These are phyloP conservation scores for Geotrichum phurueaensis DNA, from an alignment of 1,139 yeast genomes.

Conservation along the genomic window DNA sequence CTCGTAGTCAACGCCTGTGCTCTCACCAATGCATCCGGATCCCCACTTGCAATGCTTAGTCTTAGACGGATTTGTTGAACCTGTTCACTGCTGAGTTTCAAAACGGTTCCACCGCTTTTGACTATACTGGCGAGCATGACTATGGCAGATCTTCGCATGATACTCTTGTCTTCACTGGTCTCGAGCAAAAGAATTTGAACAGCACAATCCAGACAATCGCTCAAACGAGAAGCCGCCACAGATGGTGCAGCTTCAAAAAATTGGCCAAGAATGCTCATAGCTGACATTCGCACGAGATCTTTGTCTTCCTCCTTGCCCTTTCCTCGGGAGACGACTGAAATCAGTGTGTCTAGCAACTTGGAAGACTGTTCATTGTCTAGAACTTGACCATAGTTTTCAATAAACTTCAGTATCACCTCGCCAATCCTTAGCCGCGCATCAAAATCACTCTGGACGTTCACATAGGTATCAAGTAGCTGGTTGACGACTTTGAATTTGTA, in stretches of 20 bases:
- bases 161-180: slow-evolving; percentile 42
- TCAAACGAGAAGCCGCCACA: slow-evolving; percentile 40
- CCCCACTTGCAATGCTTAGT: slow-evolving; percentile 9
- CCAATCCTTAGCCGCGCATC: slow-evolving; percentile 74
- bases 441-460: slow-evolving; percentile 32
- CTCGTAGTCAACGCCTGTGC: slow-evolving; percentile 4
- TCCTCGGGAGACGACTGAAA: slow-evolving; percentile 38
- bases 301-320: slow-evolving; percentile 41
- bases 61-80: neutral
- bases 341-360: slow-evolving; percentile 28
- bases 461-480: slow-evolving; percentile 42
- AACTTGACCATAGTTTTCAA: slow-evolving; percentile 39
- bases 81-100: neutral
- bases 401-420: slow-evolving; percentile 50
- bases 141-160: slow-evolving; percentile 71
- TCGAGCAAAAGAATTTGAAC: slow-evolving; percentile 66
- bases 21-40: slow-evolving; percentile 12
- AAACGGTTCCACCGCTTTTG: slow-evolving; percentile 30
- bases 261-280: slow-evolving; percentile 70
- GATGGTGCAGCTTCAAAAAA: slow-evolving; percentile 56
- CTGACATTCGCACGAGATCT: slow-evolving; percentile 67
- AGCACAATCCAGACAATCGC: slow-evolving; percentile 65
- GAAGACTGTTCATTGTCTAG: slow-evolving; percentile 34
- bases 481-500: slow-evolving; percentile 39
- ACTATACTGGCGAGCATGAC: slow-evolving; percentile 63